phyloP scores from a whole-genome alignment of 78 protist genomes.

The Tieghemostelium lacteum region DNA sequence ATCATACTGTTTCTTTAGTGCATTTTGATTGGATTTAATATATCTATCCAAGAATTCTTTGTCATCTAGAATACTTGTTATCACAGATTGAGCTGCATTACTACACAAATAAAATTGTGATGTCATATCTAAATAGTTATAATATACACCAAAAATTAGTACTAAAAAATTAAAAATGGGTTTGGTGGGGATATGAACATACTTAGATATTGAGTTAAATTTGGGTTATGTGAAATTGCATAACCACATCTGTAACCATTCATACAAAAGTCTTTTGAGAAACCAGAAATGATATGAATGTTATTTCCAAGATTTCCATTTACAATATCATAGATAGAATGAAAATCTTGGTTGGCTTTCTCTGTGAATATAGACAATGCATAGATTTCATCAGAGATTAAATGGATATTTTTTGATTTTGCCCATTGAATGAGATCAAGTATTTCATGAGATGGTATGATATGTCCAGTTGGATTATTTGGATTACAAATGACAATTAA shows the following conservation, averaged over 20 bases:
- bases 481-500: conserved; percentile 62
- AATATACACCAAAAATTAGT: neutral
- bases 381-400: conserved; percentile 72
- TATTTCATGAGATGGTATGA: conserved; percentile 9
- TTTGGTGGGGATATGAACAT: neutral
- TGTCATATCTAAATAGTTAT: neutral
- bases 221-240: conserved; percentile 42
- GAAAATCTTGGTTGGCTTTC: neutral
- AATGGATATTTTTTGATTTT: conserved; percentile 10
- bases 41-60: neutral
- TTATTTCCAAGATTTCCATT: conserved; percentile 43
- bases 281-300: conserved; percentile 68
- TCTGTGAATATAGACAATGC: conserved; percentile 46
- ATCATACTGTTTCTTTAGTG: conserved; percentile 7
- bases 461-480: conserved; percentile 63
- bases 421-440: conserved; percentile 5
- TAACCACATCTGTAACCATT: conserved; percentile 73
- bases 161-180: too few species aligned
- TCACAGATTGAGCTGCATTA: conserved; percentile 24
- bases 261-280: conserved; percentile 77
- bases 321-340: conserved; percentile 4
- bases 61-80: conserved; percentile 20
- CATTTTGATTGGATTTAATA: conserved; percentile 18
- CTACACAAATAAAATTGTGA: conserved; percentile 36
- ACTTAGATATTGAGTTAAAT: neutral